phyloP scores from a whole-genome alignment of 495 filamentous ascomycete genomes.

The Hypoxylon fuscum region DNA sequence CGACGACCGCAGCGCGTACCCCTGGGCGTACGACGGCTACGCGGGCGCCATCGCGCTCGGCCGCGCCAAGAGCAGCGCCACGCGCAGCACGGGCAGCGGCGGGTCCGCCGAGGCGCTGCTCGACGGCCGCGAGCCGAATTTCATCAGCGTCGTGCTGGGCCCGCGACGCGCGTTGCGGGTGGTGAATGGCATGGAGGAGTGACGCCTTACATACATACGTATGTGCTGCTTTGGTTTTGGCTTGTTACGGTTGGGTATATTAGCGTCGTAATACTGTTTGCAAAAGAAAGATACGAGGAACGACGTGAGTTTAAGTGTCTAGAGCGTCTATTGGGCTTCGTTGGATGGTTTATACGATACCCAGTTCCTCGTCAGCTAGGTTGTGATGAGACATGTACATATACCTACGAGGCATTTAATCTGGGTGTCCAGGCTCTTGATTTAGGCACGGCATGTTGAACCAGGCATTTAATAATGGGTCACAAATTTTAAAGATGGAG shows the following conservation, averaged over 20 bases:
- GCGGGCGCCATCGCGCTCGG: conserved; percentile 11
- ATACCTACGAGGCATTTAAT: no score
- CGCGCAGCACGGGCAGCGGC: conserved; percentile 46
- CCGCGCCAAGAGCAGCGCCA: conserved; percentile 47
- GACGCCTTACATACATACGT: no score
- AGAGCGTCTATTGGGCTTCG: not conserved
- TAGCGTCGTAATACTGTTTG: not conserved
- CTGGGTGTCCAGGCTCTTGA: no score
- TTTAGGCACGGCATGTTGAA: no score
- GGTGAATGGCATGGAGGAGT: conserved; percentile 65
- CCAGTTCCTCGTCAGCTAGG: not conserved
- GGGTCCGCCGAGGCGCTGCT: conserved; percentile 64
- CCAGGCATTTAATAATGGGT: no score
- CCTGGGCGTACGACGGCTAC: conserved; percentile 25
- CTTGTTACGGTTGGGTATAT: not conserved
- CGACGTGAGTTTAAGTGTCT: not conserved
- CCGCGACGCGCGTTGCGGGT: conserved; percentile 77
- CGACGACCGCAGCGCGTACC: conserved; percentile 27
- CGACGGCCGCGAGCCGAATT: conserved; percentile 72
- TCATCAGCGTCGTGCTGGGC: conserved; percentile 75
- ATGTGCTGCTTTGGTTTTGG: not conserved
- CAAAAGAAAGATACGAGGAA: not conserved
- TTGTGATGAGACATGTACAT: not conserved
- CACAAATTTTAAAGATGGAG: no score
- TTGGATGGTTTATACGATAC: conserved; percentile 28